phyloP scores from a whole-genome alignment of 83 land plant species.

The Picea engelmannii region DNA sequence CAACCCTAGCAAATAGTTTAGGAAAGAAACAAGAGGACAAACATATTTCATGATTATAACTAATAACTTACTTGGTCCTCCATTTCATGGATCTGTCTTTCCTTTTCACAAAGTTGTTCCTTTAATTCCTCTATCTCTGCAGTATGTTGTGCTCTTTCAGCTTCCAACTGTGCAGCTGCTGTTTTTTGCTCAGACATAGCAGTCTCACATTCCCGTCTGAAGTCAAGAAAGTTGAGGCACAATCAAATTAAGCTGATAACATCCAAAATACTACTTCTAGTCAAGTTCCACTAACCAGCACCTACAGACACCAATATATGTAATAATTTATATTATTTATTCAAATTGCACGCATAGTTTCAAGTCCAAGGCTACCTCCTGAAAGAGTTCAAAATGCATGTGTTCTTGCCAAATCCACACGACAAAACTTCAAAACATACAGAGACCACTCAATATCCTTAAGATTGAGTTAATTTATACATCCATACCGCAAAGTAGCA shows the following conservation, averaged over 20 bases:
- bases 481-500: slow-evolving; percentile 72
- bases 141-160: slow-evolving; percentile 72
- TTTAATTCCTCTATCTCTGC: slow-evolving; percentile 81
- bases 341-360: background rate
- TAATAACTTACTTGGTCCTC: slow-evolving; percentile 76
- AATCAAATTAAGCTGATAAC: background rate
- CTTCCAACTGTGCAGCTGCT: slow-evolving; percentile 58
- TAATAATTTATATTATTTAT: background rate
- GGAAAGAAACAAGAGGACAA: background rate
- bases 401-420: background rate
- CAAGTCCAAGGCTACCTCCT: background rate
- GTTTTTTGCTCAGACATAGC: slow-evolving; percentile 40
- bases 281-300: too few relatives aligned
- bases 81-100: slow-evolving; percentile 68
- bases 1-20: background rate
- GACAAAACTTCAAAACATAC: background rate
- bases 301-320: too few relatives aligned
- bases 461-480: background rate
- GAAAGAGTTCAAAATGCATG: background rate
- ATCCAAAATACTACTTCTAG: background rate
- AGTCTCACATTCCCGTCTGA: slow-evolving; percentile 44
- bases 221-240: background rate
- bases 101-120: slow-evolving; percentile 85
- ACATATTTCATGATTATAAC: too few relatives aligned
- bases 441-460: slow-evolving; percentile 8